Conservation (phyloP, 2,329 filamentous ascomycete genomes). For the Elsinoe perseae region DNA sequence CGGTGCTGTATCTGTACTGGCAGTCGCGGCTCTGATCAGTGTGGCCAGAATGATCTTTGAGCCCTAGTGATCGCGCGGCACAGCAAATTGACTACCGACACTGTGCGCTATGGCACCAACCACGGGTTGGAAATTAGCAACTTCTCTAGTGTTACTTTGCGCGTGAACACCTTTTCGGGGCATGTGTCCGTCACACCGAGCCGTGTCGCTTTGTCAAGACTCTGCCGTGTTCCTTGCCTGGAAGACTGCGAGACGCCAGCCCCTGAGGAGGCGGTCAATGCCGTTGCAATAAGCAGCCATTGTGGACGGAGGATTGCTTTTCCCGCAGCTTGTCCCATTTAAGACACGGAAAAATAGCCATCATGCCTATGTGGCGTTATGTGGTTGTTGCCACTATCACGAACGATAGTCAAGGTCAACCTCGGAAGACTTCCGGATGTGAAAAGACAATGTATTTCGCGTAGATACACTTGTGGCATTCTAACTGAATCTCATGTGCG, state of each 20-base stretch:
- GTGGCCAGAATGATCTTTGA: background rate
- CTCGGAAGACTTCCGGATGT: background rate
- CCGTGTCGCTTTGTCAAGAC: background rate
- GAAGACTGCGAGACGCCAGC: background rate
- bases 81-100: constrained; percentile 1
- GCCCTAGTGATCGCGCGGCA: constrained; percentile 2
- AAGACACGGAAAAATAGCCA: background rate
- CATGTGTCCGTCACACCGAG: background rate
- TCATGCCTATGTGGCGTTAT: background rate
- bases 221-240: background rate
- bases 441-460: background rate
- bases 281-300: background rate
- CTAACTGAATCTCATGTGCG: background rate
- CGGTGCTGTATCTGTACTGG: background rate
- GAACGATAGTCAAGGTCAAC: background rate
- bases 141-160: background rate
- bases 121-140: background rate
- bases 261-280: background rate
- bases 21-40: background rate
- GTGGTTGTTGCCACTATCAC: background rate
- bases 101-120: background rate
- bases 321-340: background rate
- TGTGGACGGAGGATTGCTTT: background rate
- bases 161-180: background rate
- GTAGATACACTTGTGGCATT: background rate